phyloP scores from a whole-genome alignment of 495 filamentous ascomycete genomes.

The Neurospora sp. region DNA sequence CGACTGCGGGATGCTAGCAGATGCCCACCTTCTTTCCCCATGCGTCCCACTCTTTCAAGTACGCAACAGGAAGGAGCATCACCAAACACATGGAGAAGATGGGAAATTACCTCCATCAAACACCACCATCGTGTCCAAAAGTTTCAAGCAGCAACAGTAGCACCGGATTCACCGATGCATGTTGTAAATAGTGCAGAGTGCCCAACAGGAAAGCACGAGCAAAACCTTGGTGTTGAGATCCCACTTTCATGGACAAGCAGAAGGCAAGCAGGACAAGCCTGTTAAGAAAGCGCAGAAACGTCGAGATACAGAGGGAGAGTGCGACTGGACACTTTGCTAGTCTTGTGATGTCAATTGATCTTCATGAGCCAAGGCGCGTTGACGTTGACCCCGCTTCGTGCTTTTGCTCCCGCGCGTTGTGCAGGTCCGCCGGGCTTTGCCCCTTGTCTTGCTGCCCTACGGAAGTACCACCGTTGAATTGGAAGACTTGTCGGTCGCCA shows the following conservation, averaged over 20 bases:
- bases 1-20: neutral
- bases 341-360: conserved; percentile 1
- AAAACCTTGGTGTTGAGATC: neutral
- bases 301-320: neutral
- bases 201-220: neutral
- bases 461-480: neutral
- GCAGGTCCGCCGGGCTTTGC: neutral
- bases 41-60: neutral
- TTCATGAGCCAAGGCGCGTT: neutral
- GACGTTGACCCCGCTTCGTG: neutral
- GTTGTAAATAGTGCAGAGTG: neutral
- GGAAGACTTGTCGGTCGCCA: neutral
- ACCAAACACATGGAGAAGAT: neutral
- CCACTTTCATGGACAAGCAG: neutral
- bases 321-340: neutral
- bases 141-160: neutral
- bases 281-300: neutral
- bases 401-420: neutral
- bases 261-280: neutral
- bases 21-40: neutral
- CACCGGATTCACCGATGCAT: neutral
- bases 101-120: neutral
- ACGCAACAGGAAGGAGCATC: neutral
- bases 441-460: neutral
- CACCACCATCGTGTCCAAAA: neutral